A percentile compares a stretch with the other conserved stretches of the same genome.
phyloP scores from a whole-genome alignment of 345 rosid genomes.

The Aegle marmelos region DNA sequence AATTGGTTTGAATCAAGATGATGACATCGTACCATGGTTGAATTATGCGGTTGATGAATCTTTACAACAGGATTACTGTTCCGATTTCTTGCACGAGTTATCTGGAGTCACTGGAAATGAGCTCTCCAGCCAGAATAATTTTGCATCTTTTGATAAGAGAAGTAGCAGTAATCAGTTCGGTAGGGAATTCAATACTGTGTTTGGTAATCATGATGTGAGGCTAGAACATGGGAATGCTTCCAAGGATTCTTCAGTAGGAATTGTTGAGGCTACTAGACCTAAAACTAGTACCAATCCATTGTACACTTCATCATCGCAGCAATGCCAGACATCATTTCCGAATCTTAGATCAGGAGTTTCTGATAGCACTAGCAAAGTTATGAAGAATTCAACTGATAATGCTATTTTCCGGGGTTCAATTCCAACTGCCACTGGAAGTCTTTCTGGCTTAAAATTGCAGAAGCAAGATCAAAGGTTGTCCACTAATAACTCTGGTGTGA shows the following conservation, averaged over 20 bases:
- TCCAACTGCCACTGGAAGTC: slow-evolving; percentile 14
- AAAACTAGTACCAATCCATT: slow-evolving; percentile 28
- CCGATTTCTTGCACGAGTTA: slow-evolving; percentile 56
- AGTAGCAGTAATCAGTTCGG: slow-evolving; percentile 25
- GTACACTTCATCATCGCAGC: slow-evolving; percentile 29
- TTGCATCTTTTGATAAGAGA: slow-evolving; percentile 35
- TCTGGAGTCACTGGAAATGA: slow-evolving; percentile 54
- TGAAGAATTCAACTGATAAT: slow-evolving; percentile 13
- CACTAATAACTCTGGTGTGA: slow-evolving; percentile 35
- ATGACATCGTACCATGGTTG: slow-evolving; percentile 71
- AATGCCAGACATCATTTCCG: slow-evolving; percentile 33
- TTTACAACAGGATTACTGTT: slow-evolving; percentile 43
- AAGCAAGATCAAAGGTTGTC: slow-evolving; percentile 37
- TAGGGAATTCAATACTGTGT: slow-evolving; percentile 22
- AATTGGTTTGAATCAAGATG: slow-evolving; percentile 55
- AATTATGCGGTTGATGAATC: slow-evolving; percentile 46
- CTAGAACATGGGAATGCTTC: slow-evolving; percentile 25
- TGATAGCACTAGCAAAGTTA: slow-evolving; percentile 26
- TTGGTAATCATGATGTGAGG: slow-evolving; percentile 18
- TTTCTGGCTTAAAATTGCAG: slow-evolving; percentile 34
- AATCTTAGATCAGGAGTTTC: slow-evolving; percentile 39
- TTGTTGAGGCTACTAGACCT: slow-evolving; percentile 17
- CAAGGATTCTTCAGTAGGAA: slow-evolving; percentile 23
- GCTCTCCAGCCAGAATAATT: slow-evolving; percentile 36
- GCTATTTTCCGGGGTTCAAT: slow-evolving; percentile 25